Base-by-base conservation (phyloP, 495 filamentous ascomycete genomes). In the Trichoderma gamsii region DNA sequence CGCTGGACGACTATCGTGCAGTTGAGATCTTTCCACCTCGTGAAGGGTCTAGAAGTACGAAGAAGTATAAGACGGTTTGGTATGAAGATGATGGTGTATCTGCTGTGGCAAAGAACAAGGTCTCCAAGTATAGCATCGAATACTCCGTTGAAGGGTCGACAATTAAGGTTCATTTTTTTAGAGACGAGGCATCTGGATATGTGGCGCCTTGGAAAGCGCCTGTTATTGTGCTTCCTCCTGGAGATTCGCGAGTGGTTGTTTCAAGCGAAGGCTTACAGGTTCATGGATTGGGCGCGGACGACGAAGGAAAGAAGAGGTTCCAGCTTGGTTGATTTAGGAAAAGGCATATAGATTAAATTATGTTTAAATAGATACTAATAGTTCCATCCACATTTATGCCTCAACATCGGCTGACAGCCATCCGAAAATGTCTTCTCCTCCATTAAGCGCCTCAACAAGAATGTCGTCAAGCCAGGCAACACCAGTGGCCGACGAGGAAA, bases 11-110 rank as follows among this genome's bases (percentile, higher is more conserved):
- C 70, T 87, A 83, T 70, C 76, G 88, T 11, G 86, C 77, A 13
- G 81, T 89, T 1, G 87, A 89, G 76, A 84, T 90, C 56, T 89
- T 89, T 73, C 88, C 88, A 3, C 84, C 85, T 51, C 56, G 56
- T 4, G 18, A 23, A 32, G 27, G 27, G 2, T 27, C 65, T 32
- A 9, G 5, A 7, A 18, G 75, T 76, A 15, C 4, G 81, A 80
- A 70, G 43, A 9, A 21, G 12, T 66, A 51, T 46, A 66, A 66
- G 21, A 80, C 69, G 13, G 81, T 79, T 2, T 88, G 86, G 86
- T 80, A 78, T 61, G 86, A 88, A 72, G 86, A 88, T 68, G 85
- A 88, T 74, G 86, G 86, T 11, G 80, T 87, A 52, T 83, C 85
- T 12, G 69, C 77, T 44, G 64, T 78, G 8, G 75, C 79, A 3